Conservation (phyloP, 257 asterid species). For the Solanum bulbocastanum region DNA sequence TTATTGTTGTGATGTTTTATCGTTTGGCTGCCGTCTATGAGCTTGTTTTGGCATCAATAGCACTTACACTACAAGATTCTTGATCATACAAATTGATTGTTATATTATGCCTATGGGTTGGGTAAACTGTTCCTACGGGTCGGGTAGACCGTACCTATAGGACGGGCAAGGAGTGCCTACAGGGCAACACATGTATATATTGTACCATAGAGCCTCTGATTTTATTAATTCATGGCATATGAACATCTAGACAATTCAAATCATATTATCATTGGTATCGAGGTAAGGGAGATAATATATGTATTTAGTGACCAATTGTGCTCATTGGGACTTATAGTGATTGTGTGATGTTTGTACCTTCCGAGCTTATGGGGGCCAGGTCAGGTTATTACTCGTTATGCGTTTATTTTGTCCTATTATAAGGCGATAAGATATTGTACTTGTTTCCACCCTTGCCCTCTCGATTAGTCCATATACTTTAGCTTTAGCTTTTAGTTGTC, state of each 20-base stretch:
- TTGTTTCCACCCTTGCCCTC: neutral
- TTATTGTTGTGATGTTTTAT: too few species aligned
- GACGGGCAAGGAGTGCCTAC: neutral
- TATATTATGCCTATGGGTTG: neutral
- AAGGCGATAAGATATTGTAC: too few species aligned
- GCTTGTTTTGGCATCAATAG: too few species aligned
- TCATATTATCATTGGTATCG: too few species aligned
- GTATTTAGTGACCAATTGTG: neutral
- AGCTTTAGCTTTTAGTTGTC: neutral
- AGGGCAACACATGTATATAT: neutral
- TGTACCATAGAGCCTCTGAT: too few species aligned
- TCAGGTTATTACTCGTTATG: neutral
- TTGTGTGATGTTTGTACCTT: neutral
- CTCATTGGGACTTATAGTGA: too few species aligned
- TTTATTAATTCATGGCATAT: neutral
- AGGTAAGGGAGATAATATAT: neutral
- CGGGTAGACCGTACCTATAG: neutral
- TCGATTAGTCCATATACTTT: neutral
- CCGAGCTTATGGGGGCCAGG: neutral
- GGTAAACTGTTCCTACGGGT: neutral
- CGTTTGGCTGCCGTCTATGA: too few species aligned
- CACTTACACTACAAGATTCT: neutral
- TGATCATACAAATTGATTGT: neutral
- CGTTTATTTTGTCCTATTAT: too few species aligned
- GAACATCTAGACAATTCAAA: too few species aligned